These are phyloP conservation scores for Datura wrightii DNA, from an alignment of 257 asterid species.

Conservation along the genomic window DNA sequence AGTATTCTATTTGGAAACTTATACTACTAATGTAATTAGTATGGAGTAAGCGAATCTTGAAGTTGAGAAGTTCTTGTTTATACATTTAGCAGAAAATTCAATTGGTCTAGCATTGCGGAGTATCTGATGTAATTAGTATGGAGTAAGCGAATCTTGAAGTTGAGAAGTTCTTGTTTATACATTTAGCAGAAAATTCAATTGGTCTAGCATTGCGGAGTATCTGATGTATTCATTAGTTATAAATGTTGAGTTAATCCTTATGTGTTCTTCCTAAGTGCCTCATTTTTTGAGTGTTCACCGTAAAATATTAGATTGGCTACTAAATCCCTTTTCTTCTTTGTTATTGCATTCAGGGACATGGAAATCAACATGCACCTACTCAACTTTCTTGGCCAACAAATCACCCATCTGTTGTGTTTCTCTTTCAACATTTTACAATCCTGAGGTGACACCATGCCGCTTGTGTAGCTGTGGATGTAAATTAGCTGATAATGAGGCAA, in stretches of 20 bases:
- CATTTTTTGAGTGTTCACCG: background rate
- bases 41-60: background rate
- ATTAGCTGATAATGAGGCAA: constrained; percentile 42
- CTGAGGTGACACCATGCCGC: constrained; percentile 59
- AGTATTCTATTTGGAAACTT: constrained; percentile 35
- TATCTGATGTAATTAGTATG: background rate
- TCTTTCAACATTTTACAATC: constrained; percentile 71
- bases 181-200: background rate
- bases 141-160: background rate
- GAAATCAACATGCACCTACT: constrained; percentile 71
- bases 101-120: background rate
- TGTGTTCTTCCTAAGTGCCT: background rate
- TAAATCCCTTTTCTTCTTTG: background rate
- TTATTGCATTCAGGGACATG: constrained; percentile 54
- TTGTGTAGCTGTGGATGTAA: constrained; percentile 79
- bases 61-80: background rate
- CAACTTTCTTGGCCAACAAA: constrained; percentile 56
- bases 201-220: background rate
- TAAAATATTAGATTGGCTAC: background rate
- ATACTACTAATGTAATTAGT: background rate
- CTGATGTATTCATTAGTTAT: background rate
- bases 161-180: background rate
- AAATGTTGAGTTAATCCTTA: background rate
- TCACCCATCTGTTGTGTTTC: constrained; percentile 71
- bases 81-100: background rate